Evolutionary conservation across 2,329 filamentous ascomycete species (phyloP).

Genomic region (Xylariaceae sp.): DNA sequence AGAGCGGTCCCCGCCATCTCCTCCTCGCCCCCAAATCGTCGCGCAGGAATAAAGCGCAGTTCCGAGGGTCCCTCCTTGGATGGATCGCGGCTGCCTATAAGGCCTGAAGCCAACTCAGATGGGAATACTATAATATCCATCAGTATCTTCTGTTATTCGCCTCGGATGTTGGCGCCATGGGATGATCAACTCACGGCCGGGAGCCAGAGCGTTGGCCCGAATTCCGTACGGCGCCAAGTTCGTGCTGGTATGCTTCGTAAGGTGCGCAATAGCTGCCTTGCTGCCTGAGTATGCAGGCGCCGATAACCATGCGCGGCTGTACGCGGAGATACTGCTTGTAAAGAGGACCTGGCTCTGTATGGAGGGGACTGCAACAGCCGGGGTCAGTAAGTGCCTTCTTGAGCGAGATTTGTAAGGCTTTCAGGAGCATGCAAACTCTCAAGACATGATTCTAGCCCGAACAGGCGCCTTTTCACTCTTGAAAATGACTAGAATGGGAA

Average conservation of each 20-base stretch:
- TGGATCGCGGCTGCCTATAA: constrained; percentile 35
- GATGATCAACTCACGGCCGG: constrained; percentile 37
- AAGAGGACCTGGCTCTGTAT: constrained; percentile 43
- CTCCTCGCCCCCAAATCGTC: constrained; percentile 39
- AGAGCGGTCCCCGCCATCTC: constrained; percentile 41
- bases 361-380: constrained; percentile 31
- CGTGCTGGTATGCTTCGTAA: constrained; percentile 39
- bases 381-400: not conserved
- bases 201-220: constrained; percentile 41
- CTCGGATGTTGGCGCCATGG: too few species aligned
- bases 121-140: constrained; percentile 36
- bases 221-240: constrained; percentile 37
- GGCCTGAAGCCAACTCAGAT: constrained; percentile 29
- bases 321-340: constrained; percentile 37
- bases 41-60: constrained; percentile 35
- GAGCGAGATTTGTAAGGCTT: too few species aligned
- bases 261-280: constrained; percentile 39
- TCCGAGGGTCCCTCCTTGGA: constrained; percentile 32
- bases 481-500: too few species aligned
- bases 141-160: not conserved
- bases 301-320: constrained; percentile 29
- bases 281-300: constrained; percentile 35
- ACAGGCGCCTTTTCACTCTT: too few species aligned
- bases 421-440: too few species aligned
- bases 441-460: too few species aligned